Percentiles rank a stretch among this genome's conserved stretches.
These are phyloP conservation scores for Globisporangium splendens DNA, from an alignment of 352 stramenopile genomes.

Conservation along the genomic window DNA sequence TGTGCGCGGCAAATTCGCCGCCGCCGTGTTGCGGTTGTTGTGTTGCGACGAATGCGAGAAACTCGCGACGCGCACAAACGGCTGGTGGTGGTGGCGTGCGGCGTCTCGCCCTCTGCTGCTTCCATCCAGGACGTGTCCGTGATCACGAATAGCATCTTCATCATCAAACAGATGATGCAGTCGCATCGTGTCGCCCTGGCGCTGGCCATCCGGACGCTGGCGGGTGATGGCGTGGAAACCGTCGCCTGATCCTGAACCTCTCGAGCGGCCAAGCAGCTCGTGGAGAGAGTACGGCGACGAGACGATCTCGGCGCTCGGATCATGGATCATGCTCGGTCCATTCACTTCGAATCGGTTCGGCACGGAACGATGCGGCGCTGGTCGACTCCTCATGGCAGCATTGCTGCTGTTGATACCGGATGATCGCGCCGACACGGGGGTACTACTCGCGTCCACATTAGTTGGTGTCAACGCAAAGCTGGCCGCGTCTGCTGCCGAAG, in stretches of 20 bases:
- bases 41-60: not conserved
- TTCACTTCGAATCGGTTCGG: conserved; percentile 35
- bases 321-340: conserved; percentile 23
- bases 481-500: not conserved
- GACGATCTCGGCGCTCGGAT: conserved; percentile 44
- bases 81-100: not conserved
- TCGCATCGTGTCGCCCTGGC: conserved; percentile 3
- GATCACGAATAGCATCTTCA: conserved; percentile 8
- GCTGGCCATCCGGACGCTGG: not conserved
- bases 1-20: not conserved
- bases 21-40: not conserved
- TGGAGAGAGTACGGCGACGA: conserved; percentile 17
- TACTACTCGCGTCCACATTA: conserved; percentile 6
- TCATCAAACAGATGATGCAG: conserved; percentile 11
- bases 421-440: conserved; percentile 6
- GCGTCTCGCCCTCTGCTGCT: not conserved
- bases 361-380: conserved; percentile 12
- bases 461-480: conserved; percentile 13
- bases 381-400: conserved; percentile 4
- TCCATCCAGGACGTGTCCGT: not conserved
- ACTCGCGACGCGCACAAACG: not conserved
- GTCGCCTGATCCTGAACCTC: not conserved
- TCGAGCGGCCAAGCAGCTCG: conserved; percentile 5
- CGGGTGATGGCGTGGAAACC: conserved; percentile 1
- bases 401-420: not conserved